Evolutionary conservation across 83 land plant genomes (phyloP).

Genomic region (Picea mariana): DNA sequence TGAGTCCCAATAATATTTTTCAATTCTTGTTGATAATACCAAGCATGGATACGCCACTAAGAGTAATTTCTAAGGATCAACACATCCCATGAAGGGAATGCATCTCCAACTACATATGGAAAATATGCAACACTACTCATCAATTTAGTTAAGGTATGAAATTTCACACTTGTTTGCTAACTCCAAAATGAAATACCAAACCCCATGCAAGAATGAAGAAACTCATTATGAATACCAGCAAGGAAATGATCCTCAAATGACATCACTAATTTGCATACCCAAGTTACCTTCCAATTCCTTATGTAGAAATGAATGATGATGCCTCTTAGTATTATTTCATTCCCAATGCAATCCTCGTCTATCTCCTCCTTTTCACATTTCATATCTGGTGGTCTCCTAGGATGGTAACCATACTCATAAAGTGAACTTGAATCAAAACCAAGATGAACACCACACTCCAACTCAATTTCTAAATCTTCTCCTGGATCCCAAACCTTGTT

Average conservation of each 20-base stretch:
- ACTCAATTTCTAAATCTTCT: background rate
- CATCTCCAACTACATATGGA: background rate
- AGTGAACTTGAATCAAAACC: background rate
- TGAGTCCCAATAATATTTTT: background rate
- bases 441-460: too few relatives aligned
- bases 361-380: background rate
- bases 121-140: background rate
- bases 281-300: background rate
- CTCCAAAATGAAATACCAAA: background rate
- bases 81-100: too few relatives aligned
- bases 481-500: background rate
- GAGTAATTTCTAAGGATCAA: background rate
- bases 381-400: background rate
- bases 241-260: background rate
- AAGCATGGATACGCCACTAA: background rate
- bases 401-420: too few relatives aligned
- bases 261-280: background rate
- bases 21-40: background rate
- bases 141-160: background rate
- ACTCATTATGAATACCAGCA: background rate
- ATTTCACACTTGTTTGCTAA: background rate
- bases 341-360: background rate
- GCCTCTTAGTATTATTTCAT: background rate
- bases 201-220: background rate
- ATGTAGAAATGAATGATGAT: background rate